These are phyloP conservation scores for Dothistroma septosporum DNA, from an alignment of 2,329 filamentous ascomycete species.

Conservation along the genomic window DNA sequence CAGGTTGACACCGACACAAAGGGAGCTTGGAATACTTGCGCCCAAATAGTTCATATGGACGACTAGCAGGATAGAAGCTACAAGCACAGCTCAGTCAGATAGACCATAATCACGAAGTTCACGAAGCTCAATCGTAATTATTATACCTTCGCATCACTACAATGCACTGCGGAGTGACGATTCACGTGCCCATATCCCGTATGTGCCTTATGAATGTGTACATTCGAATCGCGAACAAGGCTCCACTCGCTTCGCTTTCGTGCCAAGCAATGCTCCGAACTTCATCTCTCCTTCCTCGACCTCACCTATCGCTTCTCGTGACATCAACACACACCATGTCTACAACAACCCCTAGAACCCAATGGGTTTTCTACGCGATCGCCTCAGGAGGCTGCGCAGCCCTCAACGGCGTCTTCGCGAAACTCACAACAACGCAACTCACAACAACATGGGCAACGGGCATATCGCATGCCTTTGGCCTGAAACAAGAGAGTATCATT, in stretches of 20 bases:
- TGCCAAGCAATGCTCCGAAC: neutral
- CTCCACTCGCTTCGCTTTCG: neutral
- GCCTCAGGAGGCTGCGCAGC: slow-evolving; percentile 74
- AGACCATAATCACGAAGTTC: neutral
- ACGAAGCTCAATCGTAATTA: neutral
- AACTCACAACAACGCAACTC: slow-evolving; percentile 64
- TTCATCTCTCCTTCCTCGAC: neutral
- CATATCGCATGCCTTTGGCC: slow-evolving; percentile 47
- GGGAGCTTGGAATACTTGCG: neutral
- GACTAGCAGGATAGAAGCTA: neutral
- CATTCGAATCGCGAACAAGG: too few species aligned
- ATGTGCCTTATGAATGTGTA: neutral
- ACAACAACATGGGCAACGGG: slow-evolving; percentile 52
- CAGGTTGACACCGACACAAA: neutral
- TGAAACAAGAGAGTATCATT: slow-evolving; percentile 44
- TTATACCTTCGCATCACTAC: too few species aligned
- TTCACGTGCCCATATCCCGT: neutral
- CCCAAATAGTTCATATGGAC: neutral
- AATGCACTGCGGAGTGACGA: too few species aligned
- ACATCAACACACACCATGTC: slow-evolving; percentile 3
- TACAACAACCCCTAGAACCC: slow-evolving; percentile 16
- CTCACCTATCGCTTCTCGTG: neutral
- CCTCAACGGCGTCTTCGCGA: slow-evolving; percentile 79
- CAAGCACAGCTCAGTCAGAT: neutral
- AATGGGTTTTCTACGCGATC: slow-evolving; percentile 62